A percentile compares a stretch with the other conserved stretches of the same genome.
phyloP scores from a whole-genome alignment of 208 protist genomes.

The Lotmaria passim region DNA sequence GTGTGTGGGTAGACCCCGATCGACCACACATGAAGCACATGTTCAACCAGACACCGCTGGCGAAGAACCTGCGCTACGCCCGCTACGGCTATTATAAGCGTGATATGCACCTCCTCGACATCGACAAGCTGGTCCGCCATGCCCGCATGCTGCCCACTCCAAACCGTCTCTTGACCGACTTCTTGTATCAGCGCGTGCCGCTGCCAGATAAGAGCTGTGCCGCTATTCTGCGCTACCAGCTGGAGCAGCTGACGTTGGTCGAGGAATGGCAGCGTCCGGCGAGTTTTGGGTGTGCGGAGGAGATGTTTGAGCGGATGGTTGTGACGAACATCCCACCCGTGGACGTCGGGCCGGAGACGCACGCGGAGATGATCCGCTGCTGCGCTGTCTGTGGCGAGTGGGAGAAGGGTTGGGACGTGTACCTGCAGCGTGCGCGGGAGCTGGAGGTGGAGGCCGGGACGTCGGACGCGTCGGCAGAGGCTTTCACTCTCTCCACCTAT shows the following conservation, averaged over 20 bases:
- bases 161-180: slow-evolving; percentile 85
- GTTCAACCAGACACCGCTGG: slow-evolving; percentile 86
- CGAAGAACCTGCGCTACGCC: slow-evolving; percentile 88
- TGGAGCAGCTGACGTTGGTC: slow-evolving; percentile 76
- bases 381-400: slow-evolving; percentile 78
- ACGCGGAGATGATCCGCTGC: slow-evolving; percentile 93
- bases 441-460: slow-evolving; percentile 59
- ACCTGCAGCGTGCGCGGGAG: slow-evolving; percentile 75
- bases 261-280: slow-evolving; percentile 59
- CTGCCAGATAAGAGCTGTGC: slow-evolving; percentile 83
- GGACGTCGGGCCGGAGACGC: slow-evolving; percentile 82
- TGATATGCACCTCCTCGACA: slow-evolving; percentile 90
- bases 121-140: slow-evolving; percentile 91
- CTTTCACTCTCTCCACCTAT: slow-evolving; percentile 72
- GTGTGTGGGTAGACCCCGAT: slow-evolving; percentile 92
- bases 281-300: slow-evolving; percentile 68
- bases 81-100: slow-evolving; percentile 93
- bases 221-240: slow-evolving; percentile 84
- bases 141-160: slow-evolving; percentile 89
- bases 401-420: slow-evolving; percentile 84
- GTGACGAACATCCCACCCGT: slow-evolving; percentile 91
- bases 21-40: slow-evolving; percentile 90
- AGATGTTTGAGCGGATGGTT: slow-evolving; percentile 91
- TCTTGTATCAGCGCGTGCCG: slow-evolving; percentile 89
- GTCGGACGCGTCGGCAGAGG: slow-evolving; percentile 20